Conservation (phyloP, 495 filamentous ascomycete genomes). For the Daldinia vernicosa region DNA sequence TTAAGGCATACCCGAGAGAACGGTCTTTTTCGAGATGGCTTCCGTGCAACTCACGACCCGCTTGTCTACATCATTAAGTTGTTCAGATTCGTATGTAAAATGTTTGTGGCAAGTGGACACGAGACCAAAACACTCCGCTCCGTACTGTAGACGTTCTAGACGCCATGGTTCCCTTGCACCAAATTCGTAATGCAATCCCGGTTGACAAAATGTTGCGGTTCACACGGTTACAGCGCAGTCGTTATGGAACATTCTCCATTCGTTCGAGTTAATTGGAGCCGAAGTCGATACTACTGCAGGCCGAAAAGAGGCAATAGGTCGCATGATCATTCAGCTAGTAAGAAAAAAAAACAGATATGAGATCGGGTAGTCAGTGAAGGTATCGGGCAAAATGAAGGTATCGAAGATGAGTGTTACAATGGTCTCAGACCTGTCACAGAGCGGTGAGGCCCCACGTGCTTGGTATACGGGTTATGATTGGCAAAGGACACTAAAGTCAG, state of each 20-base stretch:
- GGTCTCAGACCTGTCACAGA: constrained; percentile 27
- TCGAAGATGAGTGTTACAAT: constrained; percentile 11
- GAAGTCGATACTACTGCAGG: constrained; percentile 2
- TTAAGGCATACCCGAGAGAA: not conserved
- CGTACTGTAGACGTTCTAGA: constrained; percentile 9
- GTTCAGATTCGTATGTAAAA: not conserved
- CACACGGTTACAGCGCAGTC: constrained; percentile 20
- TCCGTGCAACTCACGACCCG: constrained; percentile 4
- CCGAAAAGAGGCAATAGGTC: constrained; percentile 31
- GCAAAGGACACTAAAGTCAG: constrained; percentile 5
- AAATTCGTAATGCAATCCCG: constrained; percentile 11
- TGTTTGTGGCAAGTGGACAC: constrained; percentile 27
- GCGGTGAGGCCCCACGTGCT: constrained; percentile 40
- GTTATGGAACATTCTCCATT: constrained; percentile 6
- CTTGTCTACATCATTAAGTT: constrained; percentile 18
- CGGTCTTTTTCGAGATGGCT: not conserved
- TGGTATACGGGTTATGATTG: constrained; percentile 25
- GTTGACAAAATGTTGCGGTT: constrained; percentile 25
- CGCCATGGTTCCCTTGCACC: constrained; percentile 1
- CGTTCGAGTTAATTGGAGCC: constrained; percentile 14
- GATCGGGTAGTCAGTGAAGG: not conserved
- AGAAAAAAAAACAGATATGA: constrained; percentile 11
- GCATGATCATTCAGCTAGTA: constrained; percentile 28
- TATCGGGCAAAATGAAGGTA: constrained; percentile 22
- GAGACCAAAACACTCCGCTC: constrained; percentile 10